These are phyloP conservation scores for Prunus mira DNA, from an alignment of 306 rosid genomes.

Conservation along the genomic window DNA sequence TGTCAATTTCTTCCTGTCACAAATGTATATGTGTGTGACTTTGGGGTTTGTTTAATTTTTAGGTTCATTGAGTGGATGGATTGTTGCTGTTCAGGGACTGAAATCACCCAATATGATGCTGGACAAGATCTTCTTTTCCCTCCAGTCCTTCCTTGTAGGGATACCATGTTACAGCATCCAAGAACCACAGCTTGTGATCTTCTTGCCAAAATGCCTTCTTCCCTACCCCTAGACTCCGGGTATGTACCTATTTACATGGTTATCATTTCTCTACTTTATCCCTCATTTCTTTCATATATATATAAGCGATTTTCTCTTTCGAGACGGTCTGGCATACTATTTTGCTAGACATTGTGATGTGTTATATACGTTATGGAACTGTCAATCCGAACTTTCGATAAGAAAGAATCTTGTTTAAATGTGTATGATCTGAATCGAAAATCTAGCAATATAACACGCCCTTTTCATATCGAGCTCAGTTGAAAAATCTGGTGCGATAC, in stretches of 20 bases:
- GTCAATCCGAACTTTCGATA: background rate
- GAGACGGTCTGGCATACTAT: background rate
- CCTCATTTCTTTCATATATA: too few relatives aligned
- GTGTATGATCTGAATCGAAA: background rate
- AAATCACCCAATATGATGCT: constrained; percentile 39
- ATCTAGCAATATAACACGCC: too few relatives aligned
- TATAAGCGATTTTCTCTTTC: background rate
- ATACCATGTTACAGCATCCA: constrained; percentile 51
- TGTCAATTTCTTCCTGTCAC: background rate
- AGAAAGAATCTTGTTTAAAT: too few relatives aligned
- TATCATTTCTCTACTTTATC: background rate
- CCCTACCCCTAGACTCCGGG: constrained; percentile 62
- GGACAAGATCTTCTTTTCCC: constrained; percentile 46
- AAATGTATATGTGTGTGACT: constrained; percentile 1
- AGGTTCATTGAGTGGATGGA: constrained; percentile 70
- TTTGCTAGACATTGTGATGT: background rate
- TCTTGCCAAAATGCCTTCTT: constrained; percentile 55
- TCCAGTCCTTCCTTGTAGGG: constrained; percentile 59
- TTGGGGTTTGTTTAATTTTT: constrained; percentile 3
- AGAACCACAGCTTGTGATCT: constrained; percentile 56
- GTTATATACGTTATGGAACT: background rate
- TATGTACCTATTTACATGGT: constrained; percentile 6
- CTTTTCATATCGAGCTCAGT: background rate
- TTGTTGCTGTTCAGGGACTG: constrained; percentile 73
- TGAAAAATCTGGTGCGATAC: too few relatives aligned